Base-by-base conservation (phyloP, 805 yeast genomes). In the Ogataea sp. region DNA sequence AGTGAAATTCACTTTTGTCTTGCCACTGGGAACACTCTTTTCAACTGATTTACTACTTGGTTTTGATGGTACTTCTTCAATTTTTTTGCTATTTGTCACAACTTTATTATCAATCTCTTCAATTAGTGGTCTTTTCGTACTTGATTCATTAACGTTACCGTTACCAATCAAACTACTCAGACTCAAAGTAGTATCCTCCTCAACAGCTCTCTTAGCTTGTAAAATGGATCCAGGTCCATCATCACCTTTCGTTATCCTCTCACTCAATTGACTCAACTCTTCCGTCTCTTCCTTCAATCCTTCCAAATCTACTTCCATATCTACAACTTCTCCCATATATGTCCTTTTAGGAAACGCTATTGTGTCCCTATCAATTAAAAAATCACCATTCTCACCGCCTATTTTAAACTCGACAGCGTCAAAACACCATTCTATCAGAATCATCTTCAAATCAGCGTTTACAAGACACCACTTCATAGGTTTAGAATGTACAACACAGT, bases 371-470 rank as follows among this genome's bases (percentile, higher is more conserved):
- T 81, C 83, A 15, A 88, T 64, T 4, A 63, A 58, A 2, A 78
- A 38, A 34, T 34, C 31, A 11, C 13, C 5, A 6, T 7, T 15
- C n/a, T 39, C 40, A 13, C 42, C 48, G 2, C 48, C 50, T 7
- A 41, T 32, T 29, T 48, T 44, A 32, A 50, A 53, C 54, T 86
- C 96, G 3, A 84, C 76, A 10, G 88, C 73, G 52, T 86, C 95
- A 31, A 87, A 56, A 50, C 95, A 81, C 83, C 95, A 86, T 53
- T 86, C 95, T 6, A 83, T 72, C 36, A 85, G 55, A 13, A 87
- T 80, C 35, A 76, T 68, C 43, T 77, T 67, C 40, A 87, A 65
- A 37, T 83, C 83, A 1, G 61, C 47, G 45, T 80, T 81, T 31
- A 69, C 49, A 32, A 72, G 65, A 25, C 80, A 70, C 81, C 89